Evolutionary conservation across 768 basidiomycete species (phyloP), one percentile per base, ranked within the genome.

Genomic region (Serendipita sp.): DNA sequence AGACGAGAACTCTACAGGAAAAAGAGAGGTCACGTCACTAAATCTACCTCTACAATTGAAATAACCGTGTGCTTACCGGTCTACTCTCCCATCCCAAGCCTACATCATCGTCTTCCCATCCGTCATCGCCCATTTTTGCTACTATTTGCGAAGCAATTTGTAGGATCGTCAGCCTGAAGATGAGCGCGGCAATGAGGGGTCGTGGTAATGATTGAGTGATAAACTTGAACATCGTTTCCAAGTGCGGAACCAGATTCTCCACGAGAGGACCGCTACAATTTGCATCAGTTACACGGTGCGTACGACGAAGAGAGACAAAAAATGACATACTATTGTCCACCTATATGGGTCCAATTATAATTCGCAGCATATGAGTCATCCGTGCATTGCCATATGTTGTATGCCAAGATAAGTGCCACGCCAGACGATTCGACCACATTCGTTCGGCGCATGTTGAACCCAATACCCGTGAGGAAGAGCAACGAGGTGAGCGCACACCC

Each of bases 371-470:
- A 38, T 30, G 56, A 34, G 56, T 60, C 62, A 45, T 47, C 45
- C 30, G 58, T 37, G 53, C 64, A 91, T 38, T 92, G 78, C 92
- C 92, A 93, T 38, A 93, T 81, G 68, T 91, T 91, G 73, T 90
- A 92, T 3, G 91, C 89, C 46, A 96, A 81, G 73, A 94, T 91
- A 32, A 94, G 78, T 2, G 90, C 86, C 32, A 97, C 82, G 56
- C 89, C 84, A 2, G 88, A 86, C 2, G 92, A 92, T 73, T 97
- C 94, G 64, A 96, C 86, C 58, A 95, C 88, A 70, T 95, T 95
- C 46, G 93, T 95, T 63, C 90, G 81, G 64, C 91, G 83, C 67
- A 93, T 74, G 5, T 83, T 84, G 73, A 97, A 94, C 3, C 94
- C 94, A 68, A 97, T 95, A 69, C 89, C 79, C 1, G 92, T 92